These are phyloP conservation scores for Penicillium sp. DNA, from an alignment of 2,329 filamentous ascomycete species.

Conservation along the genomic window DNA sequence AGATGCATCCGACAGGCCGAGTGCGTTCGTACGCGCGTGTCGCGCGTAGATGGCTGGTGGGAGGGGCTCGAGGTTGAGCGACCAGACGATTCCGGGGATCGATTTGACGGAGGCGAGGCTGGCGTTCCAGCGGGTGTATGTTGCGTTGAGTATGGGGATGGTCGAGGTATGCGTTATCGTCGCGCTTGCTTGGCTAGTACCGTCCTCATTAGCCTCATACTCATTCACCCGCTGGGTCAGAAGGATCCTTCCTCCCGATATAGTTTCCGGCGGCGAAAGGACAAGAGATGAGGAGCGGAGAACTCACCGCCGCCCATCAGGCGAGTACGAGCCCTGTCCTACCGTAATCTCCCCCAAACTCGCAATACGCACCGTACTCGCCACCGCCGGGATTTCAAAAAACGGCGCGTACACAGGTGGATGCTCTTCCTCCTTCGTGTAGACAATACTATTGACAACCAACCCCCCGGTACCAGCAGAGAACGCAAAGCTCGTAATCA, in stretches of 20 bases:
- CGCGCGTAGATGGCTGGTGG: slow-evolving; percentile 13
- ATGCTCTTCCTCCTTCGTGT: slow-evolving; percentile 41
- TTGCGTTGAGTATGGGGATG: slow-evolving; percentile 29
- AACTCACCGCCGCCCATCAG: slow-evolving; percentile 7
- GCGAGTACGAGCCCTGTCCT: slow-evolving; percentile 1
- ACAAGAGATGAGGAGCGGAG: neutral
- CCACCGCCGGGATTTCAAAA: neutral
- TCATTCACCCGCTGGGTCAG: neutral
- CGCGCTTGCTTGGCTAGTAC: neutral
- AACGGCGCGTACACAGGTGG: slow-evolving; percentile 38
- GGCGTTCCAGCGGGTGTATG: slow-evolving; percentile 3
- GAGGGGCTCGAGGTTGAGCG: slow-evolving; percentile 12
- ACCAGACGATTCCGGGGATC: slow-evolving; percentile 8
- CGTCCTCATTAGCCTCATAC: neutral
- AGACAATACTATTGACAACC: slow-evolving; percentile 42
- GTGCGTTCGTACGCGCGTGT: slow-evolving; percentile 26
- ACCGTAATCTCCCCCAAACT: neutral
- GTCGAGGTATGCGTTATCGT: slow-evolving; percentile 36
- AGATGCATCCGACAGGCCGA: slow-evolving; percentile 10
- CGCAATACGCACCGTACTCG: neutral
- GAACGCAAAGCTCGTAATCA: slow-evolving; percentile 1
- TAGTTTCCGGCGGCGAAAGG: slow-evolving; percentile 28
- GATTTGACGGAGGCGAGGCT: neutral
- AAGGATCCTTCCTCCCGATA: neutral
- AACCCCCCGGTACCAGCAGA: slow-evolving; percentile 23